phyloP scores from a whole-genome alignment of 345 rosid species.

The Mercurialis annua region DNA sequence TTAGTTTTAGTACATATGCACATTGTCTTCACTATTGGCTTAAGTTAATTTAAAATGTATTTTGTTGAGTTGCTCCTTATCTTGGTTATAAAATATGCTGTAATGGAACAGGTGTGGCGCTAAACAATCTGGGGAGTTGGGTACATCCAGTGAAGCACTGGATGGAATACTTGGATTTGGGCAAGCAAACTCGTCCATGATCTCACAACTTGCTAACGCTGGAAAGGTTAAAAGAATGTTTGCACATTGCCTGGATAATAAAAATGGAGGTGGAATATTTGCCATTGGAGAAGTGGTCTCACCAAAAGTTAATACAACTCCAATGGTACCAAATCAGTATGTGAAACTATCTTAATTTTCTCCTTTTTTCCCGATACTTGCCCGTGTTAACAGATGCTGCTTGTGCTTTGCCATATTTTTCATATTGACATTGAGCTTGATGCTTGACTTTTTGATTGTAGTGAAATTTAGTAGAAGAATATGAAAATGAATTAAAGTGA shows the following conservation, averaged over 20 bases:
- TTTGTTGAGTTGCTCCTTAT: constrained; percentile 4
- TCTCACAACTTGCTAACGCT: constrained; percentile 75
- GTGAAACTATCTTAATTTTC: constrained; percentile 33
- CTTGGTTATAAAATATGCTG: neutral
- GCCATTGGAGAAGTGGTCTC: constrained; percentile 67
- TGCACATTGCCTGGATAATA: constrained; percentile 79
- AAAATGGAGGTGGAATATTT: constrained; percentile 80
- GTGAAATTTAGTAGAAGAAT: neutral
- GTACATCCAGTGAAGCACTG: constrained; percentile 52
- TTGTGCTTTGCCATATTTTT: neutral
- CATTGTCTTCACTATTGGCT: neutral
- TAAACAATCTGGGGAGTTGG: constrained; percentile 70
- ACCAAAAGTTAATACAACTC: constrained; percentile 66
- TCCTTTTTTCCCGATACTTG: neutral
- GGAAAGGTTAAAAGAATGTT: constrained; percentile 61
- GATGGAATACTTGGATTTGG: constrained; percentile 95
- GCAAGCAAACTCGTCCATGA: constrained; percentile 70
- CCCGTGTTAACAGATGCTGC: neutral
- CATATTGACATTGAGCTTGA: neutral
- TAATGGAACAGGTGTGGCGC: constrained; percentile 57
- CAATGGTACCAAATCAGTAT: constrained; percentile 72
- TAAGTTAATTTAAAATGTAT: neutral
- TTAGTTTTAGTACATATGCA: neutral
- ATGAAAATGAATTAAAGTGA: neutral
- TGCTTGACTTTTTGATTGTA: too few relatives aligned